phyloP scores from a whole-genome alignment of 2,329 filamentous ascomycete genomes.

The Cordyceps pruinosa region DNA sequence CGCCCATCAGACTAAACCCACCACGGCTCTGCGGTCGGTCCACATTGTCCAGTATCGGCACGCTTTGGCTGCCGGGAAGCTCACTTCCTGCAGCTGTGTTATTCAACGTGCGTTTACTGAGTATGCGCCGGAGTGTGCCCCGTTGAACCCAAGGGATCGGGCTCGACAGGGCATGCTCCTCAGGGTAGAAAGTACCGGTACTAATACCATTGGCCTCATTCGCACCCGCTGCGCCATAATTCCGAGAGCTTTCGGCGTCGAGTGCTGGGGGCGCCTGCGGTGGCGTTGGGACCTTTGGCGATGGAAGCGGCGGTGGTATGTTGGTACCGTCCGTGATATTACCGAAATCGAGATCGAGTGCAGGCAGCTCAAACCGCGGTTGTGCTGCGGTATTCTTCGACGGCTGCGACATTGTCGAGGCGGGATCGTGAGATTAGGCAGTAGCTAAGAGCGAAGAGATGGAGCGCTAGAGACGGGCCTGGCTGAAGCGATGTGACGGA shows the following conservation, averaged over 20 bases:
- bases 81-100: slow-evolving; percentile 45
- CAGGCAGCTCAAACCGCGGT: slow-evolving; percentile 48
- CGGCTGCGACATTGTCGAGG: slow-evolving; percentile 2
- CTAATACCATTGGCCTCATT: slow-evolving; percentile 35
- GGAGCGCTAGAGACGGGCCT: neutral
- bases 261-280: slow-evolving; percentile 29
- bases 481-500: neutral
- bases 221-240: slow-evolving; percentile 5
- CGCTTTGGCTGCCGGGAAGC: slow-evolving; percentile 33
- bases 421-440: neutral
- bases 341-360: slow-evolving; percentile 51
- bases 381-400: slow-evolving; percentile 15
- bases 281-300: slow-evolving; percentile 44
- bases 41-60: slow-evolving; percentile 22
- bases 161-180: slow-evolving; percentile 45
- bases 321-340: slow-evolving; percentile 54
- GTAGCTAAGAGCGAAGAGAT: neutral
- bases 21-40: slow-evolving; percentile 45
- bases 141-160: slow-evolving; percentile 45
- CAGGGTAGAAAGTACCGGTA: slow-evolving; percentile 42
- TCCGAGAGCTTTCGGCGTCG: slow-evolving; percentile 15
- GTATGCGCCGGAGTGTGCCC: slow-evolving; percentile 50
- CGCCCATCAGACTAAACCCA: slow-evolving; percentile 41
- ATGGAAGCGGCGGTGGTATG: slow-evolving; percentile 52
- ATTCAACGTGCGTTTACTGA: slow-evolving; percentile 50